Base-by-base conservation (phyloP, 2,329 filamentous ascomycete genomes). In the Aspergillus ochraceoroseus region DNA sequence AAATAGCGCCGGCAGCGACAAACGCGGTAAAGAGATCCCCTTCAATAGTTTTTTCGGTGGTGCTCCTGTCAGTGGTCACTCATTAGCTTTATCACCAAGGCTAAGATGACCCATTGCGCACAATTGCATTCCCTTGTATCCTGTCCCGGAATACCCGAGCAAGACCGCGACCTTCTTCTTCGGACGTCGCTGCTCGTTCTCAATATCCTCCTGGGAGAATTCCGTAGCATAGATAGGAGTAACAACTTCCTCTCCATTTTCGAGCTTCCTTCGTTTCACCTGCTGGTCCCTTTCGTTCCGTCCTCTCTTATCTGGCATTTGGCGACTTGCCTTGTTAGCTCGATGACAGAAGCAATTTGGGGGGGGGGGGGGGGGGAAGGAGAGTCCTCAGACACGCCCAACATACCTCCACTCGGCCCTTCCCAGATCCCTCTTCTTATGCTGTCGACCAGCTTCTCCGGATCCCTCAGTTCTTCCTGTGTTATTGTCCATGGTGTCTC, bases 91-190 rank as follows among this genome's bases (percentile, higher is more conserved):
- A 13, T 5, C 19, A n/a, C n/a, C n/a, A n/a, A n/a, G n/a, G n/a
- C n/a, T n/a, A n/a, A n/a, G n/a, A n/a, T n/a, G n/a, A n/a, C n/a
- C n/a, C 27, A 35, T 26, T 41, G 3, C 63, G 38, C 53, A 72
- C 67, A 98, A 85, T 69, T 98, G 92, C 82, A 98, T 94, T 57
- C 92, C 92, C 68, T 87, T 89, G 73, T 98, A 98, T 11, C 92
- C 92, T 7, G 87, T 95, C 34, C 92, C 92, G 4, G 89, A 88
- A 65, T 98, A 98, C 11, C 92, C 92, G 54, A 98, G 82, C 72
- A 96, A 72, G 20, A 98, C 88, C 27, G 90, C 92, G 34, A 95
- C 90, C 71, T 98, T 98, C 65, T 86, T 82, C 75, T 98, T 98
- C 15, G 92, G 92, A 41, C 81, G 80, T 49, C 90, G 82, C 61